phyloP scores from a whole-genome alignment of 208 protist genomes.

The Acanthamoeba lenticulata region DNA sequence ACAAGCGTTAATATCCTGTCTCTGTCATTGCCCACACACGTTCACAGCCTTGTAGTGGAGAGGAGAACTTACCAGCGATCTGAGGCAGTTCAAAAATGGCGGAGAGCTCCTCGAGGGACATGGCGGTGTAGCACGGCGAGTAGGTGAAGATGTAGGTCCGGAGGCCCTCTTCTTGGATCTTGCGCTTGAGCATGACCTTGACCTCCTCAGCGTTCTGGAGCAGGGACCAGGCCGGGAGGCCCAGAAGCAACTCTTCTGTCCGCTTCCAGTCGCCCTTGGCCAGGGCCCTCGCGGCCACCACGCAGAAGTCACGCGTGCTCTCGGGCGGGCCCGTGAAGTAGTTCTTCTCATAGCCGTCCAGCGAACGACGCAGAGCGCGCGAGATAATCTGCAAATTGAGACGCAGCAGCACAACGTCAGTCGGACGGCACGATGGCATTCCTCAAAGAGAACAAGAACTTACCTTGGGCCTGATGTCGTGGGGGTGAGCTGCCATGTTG shows the following conservation, averaged over 20 bases:
- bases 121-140: constrained; percentile 80
- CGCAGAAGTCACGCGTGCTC: constrained; percentile 88
- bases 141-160: constrained; percentile 89
- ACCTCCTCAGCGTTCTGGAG: constrained; percentile 77
- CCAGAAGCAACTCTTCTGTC: constrained; percentile 76
- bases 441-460: neutral
- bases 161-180: constrained; percentile 87
- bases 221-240: constrained; percentile 77
- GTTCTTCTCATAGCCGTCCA: constrained; percentile 87
- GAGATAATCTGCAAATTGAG: constrained; percentile 74
- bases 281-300: constrained; percentile 84
- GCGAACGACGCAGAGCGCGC: constrained; percentile 85
- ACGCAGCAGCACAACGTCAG: neutral
- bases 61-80: no score
- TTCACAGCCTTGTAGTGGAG: no score
- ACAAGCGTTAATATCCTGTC: neutral
- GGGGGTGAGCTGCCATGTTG: constrained; percentile 74
- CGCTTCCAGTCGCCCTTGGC: constrained; percentile 84
- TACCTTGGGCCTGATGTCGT: constrained; percentile 66
- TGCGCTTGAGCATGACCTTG: constrained; percentile 74
- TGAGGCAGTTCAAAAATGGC: constrained; percentile 79
- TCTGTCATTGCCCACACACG: no score
- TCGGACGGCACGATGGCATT: neutral
- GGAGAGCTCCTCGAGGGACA: constrained; percentile 80
- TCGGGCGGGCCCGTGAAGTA: constrained; percentile 89